Conservation (phyloP, 352 stramenopile species). For the Pythium myriotylum region DNA sequence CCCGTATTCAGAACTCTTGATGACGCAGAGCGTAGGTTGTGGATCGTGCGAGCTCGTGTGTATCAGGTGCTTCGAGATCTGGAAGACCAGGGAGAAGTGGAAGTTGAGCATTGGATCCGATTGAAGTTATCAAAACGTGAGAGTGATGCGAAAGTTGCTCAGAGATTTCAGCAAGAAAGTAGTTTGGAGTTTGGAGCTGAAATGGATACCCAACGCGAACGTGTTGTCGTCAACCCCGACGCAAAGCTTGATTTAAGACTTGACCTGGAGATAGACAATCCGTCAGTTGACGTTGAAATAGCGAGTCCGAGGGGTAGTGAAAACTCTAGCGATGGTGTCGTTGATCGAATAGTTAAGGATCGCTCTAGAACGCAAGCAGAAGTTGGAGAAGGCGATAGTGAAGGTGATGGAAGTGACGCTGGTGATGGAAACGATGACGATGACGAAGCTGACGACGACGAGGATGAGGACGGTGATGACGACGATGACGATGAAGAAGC, state of each 20-base stretch:
- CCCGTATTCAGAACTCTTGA: slow-evolving; percentile 8
- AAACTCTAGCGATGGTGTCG: neutral
- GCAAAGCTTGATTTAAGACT: slow-evolving; percentile 5
- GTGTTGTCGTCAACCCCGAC: neutral
- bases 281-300: neutral
- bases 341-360: neutral
- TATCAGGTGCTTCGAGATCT: slow-evolving; percentile 24
- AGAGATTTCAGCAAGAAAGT: slow-evolving; percentile 1
- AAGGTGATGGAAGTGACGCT: neutral
- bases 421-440: slow-evolving; percentile 27
- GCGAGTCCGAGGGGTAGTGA: slow-evolving; percentile 1
- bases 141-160: neutral
- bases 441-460: slow-evolving; percentile 35
- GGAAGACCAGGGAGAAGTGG: slow-evolving; percentile 10
- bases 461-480: slow-evolving; percentile 48
- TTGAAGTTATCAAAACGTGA: neutral
- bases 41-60: slow-evolving; percentile 16
- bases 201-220: too few species aligned
- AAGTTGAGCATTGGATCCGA: slow-evolving; percentile 17
- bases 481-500: slow-evolving; percentile 54
- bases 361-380: neutral
- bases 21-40: slow-evolving; percentile 27
- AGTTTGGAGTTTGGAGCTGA: neutral
- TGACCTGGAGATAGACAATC: slow-evolving; percentile 15
- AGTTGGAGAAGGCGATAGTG: neutral